Conservation (phyloP, 2,329 filamentous ascomycete species). For the Aspergillus fumigatiaffinis region DNA sequence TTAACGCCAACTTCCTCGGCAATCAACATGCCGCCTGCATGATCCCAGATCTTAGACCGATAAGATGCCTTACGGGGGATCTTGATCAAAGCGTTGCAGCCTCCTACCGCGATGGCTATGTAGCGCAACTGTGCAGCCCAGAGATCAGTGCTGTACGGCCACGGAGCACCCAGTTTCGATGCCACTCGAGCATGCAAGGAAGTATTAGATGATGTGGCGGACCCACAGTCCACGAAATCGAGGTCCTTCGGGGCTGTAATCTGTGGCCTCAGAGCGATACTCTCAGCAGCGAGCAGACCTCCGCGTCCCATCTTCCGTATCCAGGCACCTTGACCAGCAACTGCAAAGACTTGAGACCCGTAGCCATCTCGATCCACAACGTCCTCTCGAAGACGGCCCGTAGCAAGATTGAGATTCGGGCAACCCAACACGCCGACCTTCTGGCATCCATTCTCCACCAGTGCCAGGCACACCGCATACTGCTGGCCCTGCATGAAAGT, state of each 20-base stretch:
- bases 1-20: conserved; percentile 49
- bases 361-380: conserved; percentile 42
- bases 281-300: conserved; percentile 29
- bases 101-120: conserved; percentile 49
- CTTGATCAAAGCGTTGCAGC: conserved; percentile 48
- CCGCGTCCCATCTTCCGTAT: conserved; percentile 37
- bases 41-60: conserved; percentile 53
- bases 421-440: conserved; percentile 58
- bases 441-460: conserved; percentile 56
- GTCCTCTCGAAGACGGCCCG: conserved; percentile 34
- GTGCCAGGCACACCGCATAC: conserved; percentile 58
- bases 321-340: conserved; percentile 43
- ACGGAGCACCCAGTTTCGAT: conserved; percentile 38
- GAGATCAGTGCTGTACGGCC: conserved; percentile 47
- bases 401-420: conserved; percentile 53
- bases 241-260: conserved; percentile 29
- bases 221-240: conserved; percentile 45
- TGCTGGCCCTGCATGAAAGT: conserved; percentile 60
- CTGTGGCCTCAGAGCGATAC: conserved; percentile 25
- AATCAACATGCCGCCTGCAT: conserved; percentile 52
- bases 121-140: conserved; percentile 55
- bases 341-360: conserved; percentile 50
- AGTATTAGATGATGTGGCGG: conserved; percentile 36
- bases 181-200: conserved; percentile 38
- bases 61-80: conserved; percentile 43